Percentiles rank a stretch among this genome's conserved stretches.
These are phyloP conservation scores for Chlorophyllum brunneum DNA, from an alignment of 768 basidiomycete species.

Conservation along the genomic window DNA sequence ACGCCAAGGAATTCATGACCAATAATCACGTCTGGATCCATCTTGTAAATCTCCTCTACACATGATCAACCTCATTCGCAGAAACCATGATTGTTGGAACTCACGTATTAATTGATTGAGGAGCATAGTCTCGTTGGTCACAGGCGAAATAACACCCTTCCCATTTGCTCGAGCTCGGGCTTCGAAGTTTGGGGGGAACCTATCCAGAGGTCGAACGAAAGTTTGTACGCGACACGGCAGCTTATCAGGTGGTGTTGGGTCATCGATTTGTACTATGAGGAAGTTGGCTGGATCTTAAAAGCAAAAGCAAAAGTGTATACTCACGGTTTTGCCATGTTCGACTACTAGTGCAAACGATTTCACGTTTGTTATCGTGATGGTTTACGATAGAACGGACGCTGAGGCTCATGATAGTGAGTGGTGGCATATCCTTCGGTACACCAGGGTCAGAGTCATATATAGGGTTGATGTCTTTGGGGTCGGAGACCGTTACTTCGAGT, in stretches of 20 bases:
- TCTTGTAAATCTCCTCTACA: constrained; percentile 69
- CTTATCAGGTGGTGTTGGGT: constrained; percentile 85
- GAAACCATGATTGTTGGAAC: constrained; percentile 13
- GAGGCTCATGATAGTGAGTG: constrained; percentile 87
- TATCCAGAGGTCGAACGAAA: constrained; percentile 84
- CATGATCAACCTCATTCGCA: not conserved
- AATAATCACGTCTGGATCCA: constrained; percentile 92
- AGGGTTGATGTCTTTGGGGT: constrained; percentile 88
- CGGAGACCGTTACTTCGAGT: constrained; percentile 75
- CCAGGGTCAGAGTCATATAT: constrained; percentile 66
- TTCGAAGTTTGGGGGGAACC: constrained; percentile 85
- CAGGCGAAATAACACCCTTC: constrained; percentile 67
- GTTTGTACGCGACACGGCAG: constrained; percentile 82
- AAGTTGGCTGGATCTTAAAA: not conserved
- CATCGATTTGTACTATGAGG: constrained; percentile 78
- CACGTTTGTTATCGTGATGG: constrained; percentile 90
- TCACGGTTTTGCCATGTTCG: constrained; percentile 74
- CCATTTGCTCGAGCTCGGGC: constrained; percentile 55
- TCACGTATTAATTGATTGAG: constrained; percentile 77
- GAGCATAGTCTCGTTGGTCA: constrained; percentile 81
- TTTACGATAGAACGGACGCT: constrained; percentile 90
- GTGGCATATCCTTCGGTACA: constrained; percentile 79
- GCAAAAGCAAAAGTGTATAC: constrained; percentile 15
- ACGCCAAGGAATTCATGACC: constrained; percentile 94
- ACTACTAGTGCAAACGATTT: constrained; percentile 81